Conservation (phyloP, 2,329 filamentous ascomycete species). For the Periconia sp. region DNA sequence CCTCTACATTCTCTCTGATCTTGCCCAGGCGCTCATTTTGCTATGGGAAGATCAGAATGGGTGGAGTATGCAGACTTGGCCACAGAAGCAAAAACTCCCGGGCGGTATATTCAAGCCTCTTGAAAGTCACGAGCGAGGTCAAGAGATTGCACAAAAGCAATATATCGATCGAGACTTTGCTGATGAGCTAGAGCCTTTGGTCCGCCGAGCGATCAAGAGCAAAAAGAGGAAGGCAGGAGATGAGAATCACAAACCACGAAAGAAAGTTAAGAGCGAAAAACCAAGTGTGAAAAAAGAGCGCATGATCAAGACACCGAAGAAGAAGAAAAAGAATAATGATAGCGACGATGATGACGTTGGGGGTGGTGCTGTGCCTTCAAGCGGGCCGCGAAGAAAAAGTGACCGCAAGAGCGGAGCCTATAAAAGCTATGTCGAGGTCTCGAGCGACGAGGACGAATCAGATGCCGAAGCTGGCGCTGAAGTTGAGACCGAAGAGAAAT, state of each 20-base stretch:
- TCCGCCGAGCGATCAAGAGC: conserved; percentile 68
- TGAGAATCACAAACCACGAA: conserved; percentile 30
- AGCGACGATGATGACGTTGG: conserved; percentile 38
- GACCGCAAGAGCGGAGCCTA: conserved; percentile 36
- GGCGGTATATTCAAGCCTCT: conserved; percentile 75
- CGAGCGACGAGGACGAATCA: conserved; percentile 46
- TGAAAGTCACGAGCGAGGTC: conserved; percentile 74
- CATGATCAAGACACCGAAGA: conserved; percentile 41
- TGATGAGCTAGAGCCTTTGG: conserved; percentile 74
- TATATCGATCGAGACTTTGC: conserved; percentile 76
- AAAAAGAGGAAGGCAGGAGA: conserved; percentile 49
- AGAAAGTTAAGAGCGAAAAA: conserved; percentile 38
- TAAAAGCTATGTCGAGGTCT: conserved; percentile 51
- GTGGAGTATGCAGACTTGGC: conserved; percentile 83
- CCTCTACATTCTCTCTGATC: conserved; percentile 84
- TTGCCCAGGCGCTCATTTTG: conserved; percentile 79
- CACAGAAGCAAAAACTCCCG: conserved; percentile 79
- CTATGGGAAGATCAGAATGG: conserved; percentile 84
- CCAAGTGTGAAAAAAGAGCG: conserved; percentile 36
- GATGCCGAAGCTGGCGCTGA: conserved; percentile 33
- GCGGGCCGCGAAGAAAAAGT: conserved; percentile 48
- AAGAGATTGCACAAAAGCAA: conserved; percentile 82
- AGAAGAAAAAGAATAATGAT: conserved; percentile 30
- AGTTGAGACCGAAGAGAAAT: conserved; percentile 10
- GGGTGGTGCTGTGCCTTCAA: conserved; percentile 32